Evolutionary conservation across 1,139 yeast genomes (phyloP), one percentile per base, ranked within the genome.

Genomic region (Suhomyces choctaworum): DNA sequence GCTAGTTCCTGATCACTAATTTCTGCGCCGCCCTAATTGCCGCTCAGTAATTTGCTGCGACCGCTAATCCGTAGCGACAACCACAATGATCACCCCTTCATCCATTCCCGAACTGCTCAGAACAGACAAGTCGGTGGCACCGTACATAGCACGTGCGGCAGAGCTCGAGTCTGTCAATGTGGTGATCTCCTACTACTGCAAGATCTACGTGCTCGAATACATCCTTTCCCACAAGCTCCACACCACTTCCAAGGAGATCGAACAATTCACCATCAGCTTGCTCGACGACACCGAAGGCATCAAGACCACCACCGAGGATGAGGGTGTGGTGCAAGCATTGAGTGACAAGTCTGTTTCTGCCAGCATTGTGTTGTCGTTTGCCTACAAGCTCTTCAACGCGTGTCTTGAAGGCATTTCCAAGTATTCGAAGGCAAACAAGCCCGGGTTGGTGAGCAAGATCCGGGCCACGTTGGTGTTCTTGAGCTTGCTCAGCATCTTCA

Each of bases 161-260:
- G 86, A 80, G 46, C 48, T 80, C 25, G 62, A 57, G n/a, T 39
- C 50, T 1, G 68, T 66, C 14, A 77, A 79, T 40, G 82, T 84
- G 0, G 58, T 76, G 10, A 69, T 80, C 20, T 64, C 82, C 15
- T 80, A 79, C 53, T 78, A 73, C 52, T 78, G 84, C 54, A 70
- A 71, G 51, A 54, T 76, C 25, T 79, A 81, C 47, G 85, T 86
- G 0, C 79, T 82, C 8, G 88, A 86, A 51, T 67, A 75, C 48
- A 80, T 87, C 7, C 62, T 87, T 19, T 70, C 69, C 31, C 59
- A 73, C 34, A 76, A 78, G 44, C 64, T 80, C 17, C 95, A 87
- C 51, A 58, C 69, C 15, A 51, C 59, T 2, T 72, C 76, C 39
- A 62, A 68, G 10, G 77, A 70, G 4, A 74, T 76, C 13, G 86